Evolutionary conservation across 2,329 filamentous ascomycete genomes (phyloP), one percentile per base, ranked within the genome.

Genomic region (Hyphodiscus sp.): DNA sequence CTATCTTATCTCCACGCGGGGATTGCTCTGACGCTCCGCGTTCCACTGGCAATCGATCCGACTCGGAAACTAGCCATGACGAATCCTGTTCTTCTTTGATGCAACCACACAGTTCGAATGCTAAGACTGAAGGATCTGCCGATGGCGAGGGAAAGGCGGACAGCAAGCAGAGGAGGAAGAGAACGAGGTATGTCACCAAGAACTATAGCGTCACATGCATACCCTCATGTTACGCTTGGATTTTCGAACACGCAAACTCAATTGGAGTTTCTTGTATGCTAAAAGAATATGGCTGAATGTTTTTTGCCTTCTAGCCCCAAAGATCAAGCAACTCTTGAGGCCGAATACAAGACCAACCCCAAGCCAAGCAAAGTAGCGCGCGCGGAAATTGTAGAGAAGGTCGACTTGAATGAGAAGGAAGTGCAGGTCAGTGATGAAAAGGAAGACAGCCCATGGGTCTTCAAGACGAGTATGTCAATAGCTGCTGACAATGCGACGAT

Each of bases 351-450:
- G 63, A 80, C 77, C 58, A 95, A 96, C 69, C 82, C 89, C 7
- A 96, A 96, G 71, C 92, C 92, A 33, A 91, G 96, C 74, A 96
- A 95, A 73, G 80, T 84, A 52, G 87, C 89, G 70, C 89, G 92
- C 73, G 79, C 89, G 46, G 85, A 86, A 54, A 91, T 97, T 59
- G 89, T 95, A 56, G 81, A 82, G 72, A 87, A 85, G 71, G 91
- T 96, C 57, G 58, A 58, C 20, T 78, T 97, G 59, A 92, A 89
- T 61, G 91, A 96, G 74, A 96, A 96, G 71, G 91, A 96, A 75
- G 90, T 96, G 41, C 92, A 96, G 83, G 92, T 96, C 74, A 71
- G 85, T 50, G 71, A 41, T 45, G 45, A 8, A 30, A 2, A n/a
- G n/a, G 19, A 19, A 30, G 41, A 47, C 20, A 49, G 44, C 51